Evolutionary conservation across 192 early-diverging fungal species (phyloP).

Genomic region (Coemansia sp.): DNA sequence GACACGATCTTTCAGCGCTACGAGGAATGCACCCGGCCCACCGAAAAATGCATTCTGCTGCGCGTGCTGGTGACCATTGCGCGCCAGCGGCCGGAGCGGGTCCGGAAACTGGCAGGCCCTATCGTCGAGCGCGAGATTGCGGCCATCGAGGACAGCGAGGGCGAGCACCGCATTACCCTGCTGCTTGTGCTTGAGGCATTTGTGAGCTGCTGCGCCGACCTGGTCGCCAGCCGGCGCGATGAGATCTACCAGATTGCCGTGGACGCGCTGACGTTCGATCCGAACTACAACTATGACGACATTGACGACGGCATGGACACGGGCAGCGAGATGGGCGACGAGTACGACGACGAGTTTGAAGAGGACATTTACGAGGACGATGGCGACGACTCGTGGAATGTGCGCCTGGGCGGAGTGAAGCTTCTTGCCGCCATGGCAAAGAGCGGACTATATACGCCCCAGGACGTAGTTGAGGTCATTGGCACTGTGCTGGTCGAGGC

Average conservation of each 20-base stretch:
- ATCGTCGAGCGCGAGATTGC: slow-evolving; percentile 27
- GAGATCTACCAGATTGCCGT: slow-evolving; percentile 21
- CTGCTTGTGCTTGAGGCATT: slow-evolving; percentile 37
- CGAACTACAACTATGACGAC: slow-evolving; percentile 38
- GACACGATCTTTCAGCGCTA: slow-evolving; percentile 34
- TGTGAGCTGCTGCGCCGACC: slow-evolving; percentile 15
- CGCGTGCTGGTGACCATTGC: slow-evolving; percentile 40
- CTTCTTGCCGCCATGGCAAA: slow-evolving; percentile 25
- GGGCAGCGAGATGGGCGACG: slow-evolving; percentile 32
- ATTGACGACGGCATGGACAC: slow-evolving; percentile 20
- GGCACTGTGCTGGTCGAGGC: slow-evolving; percentile 14
- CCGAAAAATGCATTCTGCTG: slow-evolving; percentile 24
- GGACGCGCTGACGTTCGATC: slow-evolving; percentile 25
- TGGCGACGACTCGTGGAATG: slow-evolving; percentile 36
- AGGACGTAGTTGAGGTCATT: slow-evolving; percentile 11
- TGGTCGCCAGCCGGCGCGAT: slow-evolving; percentile 2
- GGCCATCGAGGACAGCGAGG: slow-evolving; percentile 18
- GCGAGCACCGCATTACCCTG: slow-evolving; percentile 24
- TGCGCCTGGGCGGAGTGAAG: slow-evolving; percentile 39
- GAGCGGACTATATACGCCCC: slow-evolving; percentile 12
- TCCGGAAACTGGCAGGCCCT: slow-evolving; percentile 5
- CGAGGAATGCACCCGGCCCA: slow-evolving; percentile 7
- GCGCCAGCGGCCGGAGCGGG: slow-evolving; percentile 28
- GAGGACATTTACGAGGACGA: slow-evolving; percentile 42
- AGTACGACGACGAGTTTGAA: slow-evolving; percentile 39